phyloP scores from a whole-genome alignment of 805 yeast species.

The Metschnikowia drakensbergensis region DNA sequence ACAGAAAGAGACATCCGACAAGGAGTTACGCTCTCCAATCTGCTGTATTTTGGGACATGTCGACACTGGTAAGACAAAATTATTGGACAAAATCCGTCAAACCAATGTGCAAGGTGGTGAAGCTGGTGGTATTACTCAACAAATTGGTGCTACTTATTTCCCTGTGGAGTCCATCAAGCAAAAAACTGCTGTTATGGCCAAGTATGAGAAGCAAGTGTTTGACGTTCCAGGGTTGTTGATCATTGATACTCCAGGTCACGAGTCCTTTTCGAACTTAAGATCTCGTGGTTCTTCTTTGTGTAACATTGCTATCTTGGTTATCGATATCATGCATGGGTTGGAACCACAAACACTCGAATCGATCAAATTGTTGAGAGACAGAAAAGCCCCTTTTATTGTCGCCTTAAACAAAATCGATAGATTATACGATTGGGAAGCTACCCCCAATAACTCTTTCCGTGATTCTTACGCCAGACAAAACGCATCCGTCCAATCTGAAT shows the following conservation, averaged over 20 bases:
- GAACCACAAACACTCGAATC: constrained; percentile 98
- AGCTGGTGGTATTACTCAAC: constrained; percentile 99
- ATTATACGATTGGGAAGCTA: constrained; percentile 88
- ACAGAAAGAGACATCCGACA: constrained; percentile 24
- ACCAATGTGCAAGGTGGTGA: constrained; percentile 99
- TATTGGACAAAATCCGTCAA: constrained; percentile 95
- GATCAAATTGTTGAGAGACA: constrained; percentile 83
- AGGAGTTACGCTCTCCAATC: constrained; percentile 92
- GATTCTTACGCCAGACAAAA: constrained; percentile 83
- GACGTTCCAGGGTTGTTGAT: constrained; percentile 96
- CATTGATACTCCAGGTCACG: constrained; percentile 99
- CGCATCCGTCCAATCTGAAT: constrained; percentile 85
- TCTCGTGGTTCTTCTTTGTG: constrained; percentile 98
- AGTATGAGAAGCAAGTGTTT: constrained; percentile 76
- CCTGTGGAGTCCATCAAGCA: constrained; percentile 90
- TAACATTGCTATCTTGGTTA: constrained; percentile 97
- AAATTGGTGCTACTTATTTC: constrained; percentile 99
- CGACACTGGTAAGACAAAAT: constrained; percentile 98
- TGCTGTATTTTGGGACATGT: constrained; percentile 99
- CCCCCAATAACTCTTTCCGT: constrained; percentile 93
- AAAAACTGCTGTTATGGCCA: constrained; percentile 88
- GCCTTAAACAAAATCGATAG: constrained; percentile 98
- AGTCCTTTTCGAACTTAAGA: constrained; percentile 95
- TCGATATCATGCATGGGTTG: constrained; percentile 98
- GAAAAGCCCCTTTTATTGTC: constrained; percentile 97